phyloP scores from a whole-genome alignment of 148 eudicot genomes.

The Dianthus caryophyllus region DNA sequence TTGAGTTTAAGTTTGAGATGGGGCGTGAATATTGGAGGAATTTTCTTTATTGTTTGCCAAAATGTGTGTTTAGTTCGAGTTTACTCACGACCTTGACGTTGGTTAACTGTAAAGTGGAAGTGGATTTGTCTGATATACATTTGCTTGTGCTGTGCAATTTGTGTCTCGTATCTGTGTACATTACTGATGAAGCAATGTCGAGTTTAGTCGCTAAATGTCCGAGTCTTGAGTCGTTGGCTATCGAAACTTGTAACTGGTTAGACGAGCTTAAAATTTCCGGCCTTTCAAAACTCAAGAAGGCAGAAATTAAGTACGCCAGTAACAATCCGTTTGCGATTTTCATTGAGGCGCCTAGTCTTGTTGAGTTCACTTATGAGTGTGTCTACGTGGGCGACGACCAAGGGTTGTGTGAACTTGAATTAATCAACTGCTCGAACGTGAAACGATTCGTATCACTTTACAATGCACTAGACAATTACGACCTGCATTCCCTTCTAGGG shows the following conservation, averaged over 20 bases:
- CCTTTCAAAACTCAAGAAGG: slow-evolving; percentile 13
- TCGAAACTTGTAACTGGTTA: not conserved
- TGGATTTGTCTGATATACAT: not conserved
- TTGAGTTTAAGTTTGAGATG: not conserved
- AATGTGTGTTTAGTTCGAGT: slow-evolving; percentile 3
- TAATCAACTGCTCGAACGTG: slow-evolving; percentile 7
- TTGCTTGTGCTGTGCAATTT: not conserved
- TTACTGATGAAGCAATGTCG: slow-evolving; percentile 5
- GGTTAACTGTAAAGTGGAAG: slow-evolving; percentile 6
- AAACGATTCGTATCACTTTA: not conserved
- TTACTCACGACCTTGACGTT: slow-evolving; percentile 4
- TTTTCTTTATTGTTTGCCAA: slow-evolving; percentile 12
- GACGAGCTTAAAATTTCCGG: slow-evolving; percentile 1
- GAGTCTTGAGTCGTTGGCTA: not conserved
- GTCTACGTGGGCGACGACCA: not conserved
- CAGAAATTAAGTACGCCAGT: not conserved
- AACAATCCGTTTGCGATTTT: not conserved
- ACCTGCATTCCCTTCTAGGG: not conserved
- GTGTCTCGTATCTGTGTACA: not conserved
- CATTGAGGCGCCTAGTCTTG: slow-evolving; percentile 8
- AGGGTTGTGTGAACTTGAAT: slow-evolving; percentile 1
- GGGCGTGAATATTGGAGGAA: not conserved
- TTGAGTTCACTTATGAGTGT: slow-evolving; percentile 7
- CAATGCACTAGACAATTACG: not conserved
- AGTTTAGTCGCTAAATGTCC: not conserved